Evolutionary conservation across 495 filamentous ascomycete genomes (phyloP), one percentile per base, ranked within the genome.

Genomic region (Sabuloglossum arenarium): DNA sequence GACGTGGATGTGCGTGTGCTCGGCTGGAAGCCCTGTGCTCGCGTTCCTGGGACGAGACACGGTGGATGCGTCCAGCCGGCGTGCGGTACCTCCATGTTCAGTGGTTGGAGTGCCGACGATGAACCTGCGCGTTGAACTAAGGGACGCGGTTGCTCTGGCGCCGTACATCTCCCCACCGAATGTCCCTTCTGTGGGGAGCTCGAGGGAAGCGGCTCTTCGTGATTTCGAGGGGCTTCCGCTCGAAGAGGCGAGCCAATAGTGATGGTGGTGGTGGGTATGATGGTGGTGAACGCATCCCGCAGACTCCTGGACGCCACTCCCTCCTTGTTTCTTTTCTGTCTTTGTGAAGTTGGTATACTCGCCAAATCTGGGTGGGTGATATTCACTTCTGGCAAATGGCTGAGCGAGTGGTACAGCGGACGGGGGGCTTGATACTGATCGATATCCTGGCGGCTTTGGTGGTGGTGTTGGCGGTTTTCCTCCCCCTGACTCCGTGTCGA

Each of bases 251-350:
- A 39, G 4, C 53, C 53, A 54, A 16, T 54, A 54, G 47, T 51
- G 47, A 11, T 54, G 51, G 8, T 31, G 30, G 30, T 54, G 53
- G 30, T 54, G 53, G 27, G 53, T 54, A 16, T 54, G 53, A 12
- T 54, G 30, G 53, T 54, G 53, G 53, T 54, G 53, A 21, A 54
- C 53, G 23, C 37, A 43, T 39, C 37, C 53, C 27, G 27, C 16
- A 24, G 25, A 27, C 8, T 37, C 53, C 12, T 2, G 21, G 12
- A 8, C 9, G 6, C 19, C 6, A 47, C 8, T 1, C 5, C 24
- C 24, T 29, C 24, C 24, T 29, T 51, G 23, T n/a, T 51, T 14
- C 47, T 19, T 5, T 19, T 14, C n/a, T 11, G 24, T 14, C 47
- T 27, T 51, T 51, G 47, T 1, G 47, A 51, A 30, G 30, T 43